These are phyloP conservation scores for Sphagnurus paluster DNA, from an alignment of 1,284 basidiomycete species.

Conservation along the genomic window DNA sequence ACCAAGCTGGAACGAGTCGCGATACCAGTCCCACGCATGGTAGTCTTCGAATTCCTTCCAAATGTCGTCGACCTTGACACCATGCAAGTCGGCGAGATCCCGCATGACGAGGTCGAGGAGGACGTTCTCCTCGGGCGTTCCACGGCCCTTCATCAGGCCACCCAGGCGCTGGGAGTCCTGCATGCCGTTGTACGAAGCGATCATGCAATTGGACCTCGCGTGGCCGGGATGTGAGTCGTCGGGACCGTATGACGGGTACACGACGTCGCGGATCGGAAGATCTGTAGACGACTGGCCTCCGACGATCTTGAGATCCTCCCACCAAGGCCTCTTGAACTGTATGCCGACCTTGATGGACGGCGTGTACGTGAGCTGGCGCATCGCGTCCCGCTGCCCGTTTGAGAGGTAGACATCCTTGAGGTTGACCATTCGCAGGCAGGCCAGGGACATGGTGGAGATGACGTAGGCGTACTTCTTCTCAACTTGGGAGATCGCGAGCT, in stretches of 20 bases:
- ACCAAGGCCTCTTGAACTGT: conserved; percentile 33
- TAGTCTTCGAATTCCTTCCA: conserved; percentile 18
- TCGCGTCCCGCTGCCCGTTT: conserved; percentile 24
- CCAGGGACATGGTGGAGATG: conserved; percentile 30
- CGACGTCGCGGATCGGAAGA: conserved; percentile 28
- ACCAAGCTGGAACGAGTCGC: conserved; percentile 20
- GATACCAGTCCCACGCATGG: conserved; percentile 20
- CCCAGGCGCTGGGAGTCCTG: conserved; percentile 23
- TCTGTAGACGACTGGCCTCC: conserved; percentile 31
- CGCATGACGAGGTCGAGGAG: conserved; percentile 20
- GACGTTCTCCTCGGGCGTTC: conserved; percentile 18
- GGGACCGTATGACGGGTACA: conserved; percentile 30
- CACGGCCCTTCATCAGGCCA: conserved; percentile 19
- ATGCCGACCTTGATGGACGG: conserved; percentile 32
- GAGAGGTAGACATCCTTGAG: conserved; percentile 22
- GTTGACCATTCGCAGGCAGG: conserved; percentile 27
- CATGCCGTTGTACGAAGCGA: conserved; percentile 21
- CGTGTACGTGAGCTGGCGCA: conserved; percentile 29
- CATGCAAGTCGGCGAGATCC: conserved; percentile 22
- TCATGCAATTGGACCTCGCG: conserved; percentile 17
- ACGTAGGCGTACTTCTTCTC: conserved; percentile 28
- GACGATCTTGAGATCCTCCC: conserved; percentile 23
- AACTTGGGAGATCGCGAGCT: background rate
- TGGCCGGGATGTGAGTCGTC: conserved; percentile 9
- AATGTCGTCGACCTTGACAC: conserved; percentile 14